Percentiles rank a stretch among this genome's conserved stretches.
Evolutionary conservation across 768 basidiomycete species (phyloP).

Genomic region (Amanita pseudoporphyria): DNA sequence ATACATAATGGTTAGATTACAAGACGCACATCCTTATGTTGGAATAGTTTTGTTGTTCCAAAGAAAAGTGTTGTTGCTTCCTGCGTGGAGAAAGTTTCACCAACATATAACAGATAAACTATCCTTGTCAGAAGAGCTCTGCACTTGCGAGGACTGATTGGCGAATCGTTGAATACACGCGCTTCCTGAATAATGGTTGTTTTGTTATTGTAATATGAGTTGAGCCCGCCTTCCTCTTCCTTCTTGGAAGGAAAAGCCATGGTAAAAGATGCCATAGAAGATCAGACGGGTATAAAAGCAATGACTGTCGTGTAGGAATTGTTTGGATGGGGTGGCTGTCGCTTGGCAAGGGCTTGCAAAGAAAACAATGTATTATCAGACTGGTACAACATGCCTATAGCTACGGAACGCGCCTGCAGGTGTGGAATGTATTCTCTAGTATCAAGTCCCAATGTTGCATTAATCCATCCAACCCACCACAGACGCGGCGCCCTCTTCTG

Average conservation of each 20-base stretch:
- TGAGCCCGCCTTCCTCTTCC: slow-evolving; percentile 92
- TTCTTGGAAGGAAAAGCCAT: slow-evolving; percentile 87
- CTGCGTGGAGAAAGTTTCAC: slow-evolving; percentile 89
- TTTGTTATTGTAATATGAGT: slow-evolving; percentile 93
- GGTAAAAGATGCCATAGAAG: slow-evolving; percentile 39
- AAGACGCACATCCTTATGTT: slow-evolving; percentile 92
- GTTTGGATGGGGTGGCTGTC: background rate
- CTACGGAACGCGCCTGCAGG: slow-evolving; percentile 4
- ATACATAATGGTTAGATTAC: background rate
- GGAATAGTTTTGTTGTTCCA: slow-evolving; percentile 97
- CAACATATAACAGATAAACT: slow-evolving; percentile 92
- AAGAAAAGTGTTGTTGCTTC: slow-evolving; percentile 98
- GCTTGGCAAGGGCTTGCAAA: background rate
- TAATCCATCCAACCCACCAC: slow-evolving; percentile 15
- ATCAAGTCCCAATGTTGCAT: background rate
- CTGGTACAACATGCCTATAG: background rate
- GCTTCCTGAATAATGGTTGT: slow-evolving; percentile 98
- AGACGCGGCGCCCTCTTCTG: slow-evolving; percentile 67
- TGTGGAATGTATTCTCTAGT: slow-evolving; percentile 7
- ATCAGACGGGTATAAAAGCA: slow-evolving; percentile 3
- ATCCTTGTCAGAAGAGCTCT: slow-evolving; percentile 93
- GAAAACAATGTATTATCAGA: background rate
- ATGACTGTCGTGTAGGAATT: background rate
- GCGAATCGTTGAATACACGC: slow-evolving; percentile 98
- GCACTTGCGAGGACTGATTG: slow-evolving; percentile 96